These are phyloP conservation scores for Annulohypoxylon nitens DNA, from an alignment of 495 filamentous ascomycete genomes.

Conservation along the genomic window DNA sequence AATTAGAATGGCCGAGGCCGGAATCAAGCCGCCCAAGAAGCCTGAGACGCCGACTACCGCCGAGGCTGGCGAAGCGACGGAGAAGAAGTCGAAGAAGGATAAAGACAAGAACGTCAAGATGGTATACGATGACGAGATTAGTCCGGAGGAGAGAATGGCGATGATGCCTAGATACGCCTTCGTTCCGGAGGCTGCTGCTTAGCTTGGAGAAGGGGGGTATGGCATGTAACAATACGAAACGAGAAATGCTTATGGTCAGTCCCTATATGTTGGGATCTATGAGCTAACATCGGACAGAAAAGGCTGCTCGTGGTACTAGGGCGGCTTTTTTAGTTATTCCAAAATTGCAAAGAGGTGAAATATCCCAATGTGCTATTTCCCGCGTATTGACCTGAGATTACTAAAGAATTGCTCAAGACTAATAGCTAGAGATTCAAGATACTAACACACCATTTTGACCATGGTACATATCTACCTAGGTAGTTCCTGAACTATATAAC, in stretches of 20 bases:
- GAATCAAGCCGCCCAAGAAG: conserved; percentile 65
- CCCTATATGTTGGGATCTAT: background rate
- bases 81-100: conserved; percentile 79
- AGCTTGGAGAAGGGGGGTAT: conserved; percentile 1
- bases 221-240: conserved; percentile 28
- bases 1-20: conserved; percentile 69
- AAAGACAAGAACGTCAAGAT: conserved; percentile 77
- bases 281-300: conserved; percentile 24
- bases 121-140: conserved; percentile 82
- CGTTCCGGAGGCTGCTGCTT: conserved; percentile 61
- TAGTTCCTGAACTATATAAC: background rate
- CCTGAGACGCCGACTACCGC: conserved; percentile 57
- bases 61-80: conserved; percentile 56
- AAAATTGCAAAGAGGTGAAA: conserved; percentile 24
- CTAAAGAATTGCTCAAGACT: background rate
- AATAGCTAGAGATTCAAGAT: background rate
- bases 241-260: conserved; percentile 23
- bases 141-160: conserved; percentile 91
- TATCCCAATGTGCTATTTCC: background rate
- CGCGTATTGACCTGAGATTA: background rate
- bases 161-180: conserved; percentile 81
- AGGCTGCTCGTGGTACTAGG: conserved; percentile 11
- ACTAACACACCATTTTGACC: background rate
- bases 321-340: conserved; percentile 13
- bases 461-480: background rate